These are phyloP conservation scores for Cytospora chrysosperma DNA, from an alignment of 2,329 filamentous ascomycete genomes.

Conservation along the genomic window DNA sequence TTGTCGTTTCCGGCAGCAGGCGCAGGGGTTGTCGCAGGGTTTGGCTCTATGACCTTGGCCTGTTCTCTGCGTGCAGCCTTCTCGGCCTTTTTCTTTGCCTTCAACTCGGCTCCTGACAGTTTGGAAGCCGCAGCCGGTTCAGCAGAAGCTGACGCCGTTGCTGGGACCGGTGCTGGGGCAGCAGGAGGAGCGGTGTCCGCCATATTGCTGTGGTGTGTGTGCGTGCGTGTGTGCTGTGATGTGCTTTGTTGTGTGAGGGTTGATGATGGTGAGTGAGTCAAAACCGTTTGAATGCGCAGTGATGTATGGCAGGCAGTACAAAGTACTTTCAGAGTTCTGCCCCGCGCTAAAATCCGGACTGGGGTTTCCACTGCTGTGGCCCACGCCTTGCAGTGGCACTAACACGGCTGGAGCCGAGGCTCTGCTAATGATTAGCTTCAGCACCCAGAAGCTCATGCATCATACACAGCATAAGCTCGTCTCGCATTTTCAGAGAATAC, in stretches of 20 bases:
- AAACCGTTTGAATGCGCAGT: slow-evolving; percentile 8
- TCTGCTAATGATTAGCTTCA: neutral
- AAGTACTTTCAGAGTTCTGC: slow-evolving; percentile 16
- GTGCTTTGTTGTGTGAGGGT: neutral
- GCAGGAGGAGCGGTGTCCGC: slow-evolving; percentile 19
- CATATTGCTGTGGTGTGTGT: slow-evolving; percentile 3
- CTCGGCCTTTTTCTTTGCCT: slow-evolving; percentile 86
- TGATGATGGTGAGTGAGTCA: slow-evolving; percentile 21
- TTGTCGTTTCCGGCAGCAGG: slow-evolving; percentile 40
- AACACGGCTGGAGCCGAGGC: slow-evolving; percentile 11
- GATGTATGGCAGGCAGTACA: slow-evolving; percentile 3
- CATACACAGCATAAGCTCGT: too few relatives aligned
- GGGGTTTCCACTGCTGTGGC: slow-evolving; percentile 2
- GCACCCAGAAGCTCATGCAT: too few relatives aligned
- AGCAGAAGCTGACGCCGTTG: slow-evolving; percentile 19
- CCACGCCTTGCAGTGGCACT: neutral
- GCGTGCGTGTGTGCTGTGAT: too few relatives aligned
- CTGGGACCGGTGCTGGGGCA: slow-evolving; percentile 15
- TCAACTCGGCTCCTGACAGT: slow-evolving; percentile 74
- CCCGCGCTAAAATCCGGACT: slow-evolving; percentile 13
- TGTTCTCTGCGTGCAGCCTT: slow-evolving; percentile 83
- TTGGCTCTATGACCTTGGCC: slow-evolving; percentile 43
- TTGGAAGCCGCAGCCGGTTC: slow-evolving; percentile 45
- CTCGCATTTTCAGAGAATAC: too few relatives aligned
- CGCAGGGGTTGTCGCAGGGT: slow-evolving; percentile 39